Evolutionary conservation across 495 filamentous ascomycete genomes (phyloP).

Genomic region (Talaromyces adpressus): DNA sequence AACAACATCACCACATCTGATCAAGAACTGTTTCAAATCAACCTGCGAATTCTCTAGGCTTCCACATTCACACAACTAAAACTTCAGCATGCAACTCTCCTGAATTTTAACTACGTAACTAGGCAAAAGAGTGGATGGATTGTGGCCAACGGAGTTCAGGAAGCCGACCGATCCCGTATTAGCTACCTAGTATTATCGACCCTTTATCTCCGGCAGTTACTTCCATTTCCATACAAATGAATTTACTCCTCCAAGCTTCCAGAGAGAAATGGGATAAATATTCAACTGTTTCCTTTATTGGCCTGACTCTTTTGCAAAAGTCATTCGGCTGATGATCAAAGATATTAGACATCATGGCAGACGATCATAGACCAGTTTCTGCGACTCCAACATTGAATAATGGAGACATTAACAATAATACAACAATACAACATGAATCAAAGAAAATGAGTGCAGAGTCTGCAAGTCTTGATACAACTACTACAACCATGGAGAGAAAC

Average conservation of each 20-base stretch:
- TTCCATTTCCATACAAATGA: neutral
- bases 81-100: neutral
- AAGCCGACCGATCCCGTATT: neutral
- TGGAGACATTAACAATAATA: neutral
- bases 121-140: neutral
- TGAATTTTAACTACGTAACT: too few relatives aligned
- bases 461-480: neutral
- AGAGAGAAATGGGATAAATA: neutral
- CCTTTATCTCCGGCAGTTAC: neutral
- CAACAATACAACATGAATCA: neutral
- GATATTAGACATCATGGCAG: neutral
- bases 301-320: neutral
- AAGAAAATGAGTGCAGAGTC: neutral
- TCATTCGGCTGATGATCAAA: neutral
- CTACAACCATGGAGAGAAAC: neutral
- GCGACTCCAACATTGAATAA: neutral
- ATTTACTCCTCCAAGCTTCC: neutral
- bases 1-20: neutral
- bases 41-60: neutral
- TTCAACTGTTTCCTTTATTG: neutral
- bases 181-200: neutral
- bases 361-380: neutral
- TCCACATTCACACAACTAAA: neutral
- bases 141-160: neutral
- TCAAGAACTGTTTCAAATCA: neutral